These are phyloP conservation scores for Samsoniella hepiali DNA, from an alignment of 2,329 filamentous ascomycete species.

Conservation along the genomic window DNA sequence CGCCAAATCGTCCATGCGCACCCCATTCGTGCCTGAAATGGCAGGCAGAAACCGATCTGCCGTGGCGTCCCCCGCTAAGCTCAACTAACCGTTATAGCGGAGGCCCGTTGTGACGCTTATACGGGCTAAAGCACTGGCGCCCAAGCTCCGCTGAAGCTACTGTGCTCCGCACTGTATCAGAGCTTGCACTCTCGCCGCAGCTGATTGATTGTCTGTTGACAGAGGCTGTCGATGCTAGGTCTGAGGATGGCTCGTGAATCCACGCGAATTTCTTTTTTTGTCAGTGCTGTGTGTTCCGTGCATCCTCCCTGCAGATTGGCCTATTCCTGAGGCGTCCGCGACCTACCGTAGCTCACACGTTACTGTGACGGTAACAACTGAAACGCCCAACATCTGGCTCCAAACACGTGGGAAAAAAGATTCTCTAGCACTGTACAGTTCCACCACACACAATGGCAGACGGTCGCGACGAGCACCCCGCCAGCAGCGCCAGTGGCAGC, in stretches of 20 bases:
- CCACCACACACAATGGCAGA: slow-evolving; percentile 27
- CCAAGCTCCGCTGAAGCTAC: neutral
- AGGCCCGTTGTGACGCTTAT: slow-evolving; percentile 7
- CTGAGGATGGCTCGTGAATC: neutral
- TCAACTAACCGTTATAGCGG: slow-evolving; percentile 18
- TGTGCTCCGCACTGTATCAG: slow-evolving; percentile 13
- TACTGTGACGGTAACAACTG: neutral
- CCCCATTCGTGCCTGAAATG: neutral
- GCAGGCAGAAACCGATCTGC: neutral
- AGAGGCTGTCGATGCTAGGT: neutral
- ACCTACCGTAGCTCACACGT: neutral
- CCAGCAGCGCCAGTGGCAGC: slow-evolving; percentile 20
- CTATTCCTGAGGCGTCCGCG: neutral
- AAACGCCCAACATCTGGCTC: neutral
- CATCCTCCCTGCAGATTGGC: neutral
- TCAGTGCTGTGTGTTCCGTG: neutral
- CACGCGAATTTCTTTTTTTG: neutral
- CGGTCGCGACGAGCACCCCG: slow-evolving; percentile 37
- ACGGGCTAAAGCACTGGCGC: neutral
- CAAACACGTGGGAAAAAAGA: neutral
- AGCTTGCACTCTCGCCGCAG: neutral
- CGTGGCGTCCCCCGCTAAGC: slow-evolving; percentile 13
- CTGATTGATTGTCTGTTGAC: neutral
- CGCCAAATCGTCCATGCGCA: neutral
- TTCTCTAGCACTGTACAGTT: slow-evolving; percentile 20